Base-by-base conservation (phyloP, 768 basidiomycete genomes). In the Tylopilus intermedius region DNA sequence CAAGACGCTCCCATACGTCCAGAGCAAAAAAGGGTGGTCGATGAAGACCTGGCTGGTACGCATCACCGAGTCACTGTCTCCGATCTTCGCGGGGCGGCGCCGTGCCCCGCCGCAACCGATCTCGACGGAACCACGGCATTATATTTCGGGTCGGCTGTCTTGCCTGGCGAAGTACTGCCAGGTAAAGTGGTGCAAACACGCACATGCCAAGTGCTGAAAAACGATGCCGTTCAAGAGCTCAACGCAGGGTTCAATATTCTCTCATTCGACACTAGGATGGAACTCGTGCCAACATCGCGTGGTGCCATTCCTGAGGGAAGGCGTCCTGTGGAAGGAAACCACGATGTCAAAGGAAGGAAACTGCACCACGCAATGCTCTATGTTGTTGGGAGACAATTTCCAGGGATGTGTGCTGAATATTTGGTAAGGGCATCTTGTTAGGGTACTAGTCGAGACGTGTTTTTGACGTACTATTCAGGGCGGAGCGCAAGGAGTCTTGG, bases 281-380 rank as follows among this genome's bases (percentile, higher is more conserved):
- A 54, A 11, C 48, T 54, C 5, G 53, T 49, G n/a, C 44, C 35
- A 13, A 49, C 53, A 4, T 45, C 44, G 4, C 53, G 44, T 5
- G 53, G 53, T 40, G 22, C 15, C 3, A 15, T 49, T 11, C 53
- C 53, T 11, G 43, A 6, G 18, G 48, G 48, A 39, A 49, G 53
- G 24, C 53, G 44, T 33, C 48, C 53, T 26, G 43, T 54, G 2
- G 45, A 41, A 38, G 54, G 54, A 22, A 47, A 51, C 18, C 37
- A 43, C 22, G 54, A 55, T 30, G 45, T 14, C 1, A 45, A 51
- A 22, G 54, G 54, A 18, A 55, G 50, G 26, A 47, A 29, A 15
- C 21, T 55, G 35, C 51, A 47, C 40, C 54, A 51, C 24, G 54
- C 49, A 5, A 51, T 55, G 33, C 49, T 51, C 13, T 44, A 55